Conservation (phyloP, 805 yeast species). For the Candida glaebosa region DNA sequence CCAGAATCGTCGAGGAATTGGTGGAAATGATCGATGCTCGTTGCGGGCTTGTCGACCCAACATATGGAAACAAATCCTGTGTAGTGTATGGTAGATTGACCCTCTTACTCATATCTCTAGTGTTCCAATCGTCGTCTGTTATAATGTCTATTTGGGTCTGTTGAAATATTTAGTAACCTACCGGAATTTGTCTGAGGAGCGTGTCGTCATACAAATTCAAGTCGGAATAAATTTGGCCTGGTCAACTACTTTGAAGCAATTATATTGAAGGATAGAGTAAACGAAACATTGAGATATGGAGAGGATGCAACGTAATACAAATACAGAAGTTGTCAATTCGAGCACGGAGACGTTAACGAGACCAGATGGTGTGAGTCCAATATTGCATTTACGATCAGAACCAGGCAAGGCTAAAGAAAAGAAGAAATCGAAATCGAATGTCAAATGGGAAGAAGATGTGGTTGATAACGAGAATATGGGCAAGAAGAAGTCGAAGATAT, state of each 20-base stretch:
- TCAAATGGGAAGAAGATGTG: conserved; percentile 81
- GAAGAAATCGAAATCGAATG: conserved; percentile 44
- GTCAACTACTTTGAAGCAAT: too few species aligned
- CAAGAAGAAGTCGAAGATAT: conserved; percentile 87
- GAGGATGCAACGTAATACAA: background rate
- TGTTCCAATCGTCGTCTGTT: background rate
- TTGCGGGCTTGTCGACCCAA: conserved; percentile 14
- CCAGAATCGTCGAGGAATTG: conserved; percentile 10
- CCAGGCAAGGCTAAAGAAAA: conserved; percentile 5
- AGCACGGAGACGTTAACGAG: background rate
- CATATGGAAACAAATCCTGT: conserved; percentile 40
- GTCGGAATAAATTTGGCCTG: background rate
- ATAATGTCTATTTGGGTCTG: too few species aligned
- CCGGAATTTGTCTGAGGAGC: too few species aligned
- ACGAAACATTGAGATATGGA: background rate
- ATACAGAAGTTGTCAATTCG: background rate
- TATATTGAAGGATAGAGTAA: too few species aligned
- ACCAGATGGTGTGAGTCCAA: conserved; percentile 9
- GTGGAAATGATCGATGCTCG: conserved; percentile 21
- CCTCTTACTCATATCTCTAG: conserved; percentile 29
- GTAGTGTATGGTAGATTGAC: conserved; percentile 39
- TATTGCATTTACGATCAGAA: conserved; percentile 16
- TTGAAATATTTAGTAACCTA: too few species aligned
- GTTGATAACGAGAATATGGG: conserved; percentile 88
- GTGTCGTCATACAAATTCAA: background rate